Percentiles rank a stretch among this genome's conserved stretches.
Conservation (phyloP, 192 early-diverging fungal species). For the Coemansia sp. region DNA sequence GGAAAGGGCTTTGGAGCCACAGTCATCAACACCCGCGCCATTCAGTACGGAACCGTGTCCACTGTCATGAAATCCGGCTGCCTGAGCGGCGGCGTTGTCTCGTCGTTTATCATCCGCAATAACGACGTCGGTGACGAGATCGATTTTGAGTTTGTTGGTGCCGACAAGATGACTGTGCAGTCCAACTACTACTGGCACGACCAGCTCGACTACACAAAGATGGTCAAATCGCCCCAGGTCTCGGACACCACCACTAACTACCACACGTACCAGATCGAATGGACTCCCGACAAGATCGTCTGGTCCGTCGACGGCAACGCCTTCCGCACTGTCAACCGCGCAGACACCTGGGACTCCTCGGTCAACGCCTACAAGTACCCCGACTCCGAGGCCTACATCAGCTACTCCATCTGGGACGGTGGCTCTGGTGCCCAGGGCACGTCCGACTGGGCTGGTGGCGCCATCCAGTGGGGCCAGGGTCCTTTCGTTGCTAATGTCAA, state of each 20-base stretch:
- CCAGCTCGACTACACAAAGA: constrained; percentile 57
- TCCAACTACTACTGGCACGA: constrained; percentile 61
- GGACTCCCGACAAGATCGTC: constrained; percentile 55
- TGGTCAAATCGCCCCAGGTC: constrained; percentile 29
- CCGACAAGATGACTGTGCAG: constrained; percentile 54
- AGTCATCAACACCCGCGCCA: constrained; percentile 56
- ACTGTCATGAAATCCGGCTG: constrained; percentile 58
- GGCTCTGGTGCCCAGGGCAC: constrained; percentile 57
- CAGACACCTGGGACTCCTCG: constrained; percentile 49
- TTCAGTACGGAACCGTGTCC: constrained; percentile 60
- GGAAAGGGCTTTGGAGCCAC: constrained; percentile 60
- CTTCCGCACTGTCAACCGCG: constrained; percentile 52
- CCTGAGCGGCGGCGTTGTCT: constrained; percentile 55
- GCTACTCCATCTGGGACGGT: constrained; percentile 66
- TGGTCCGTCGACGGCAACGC: constrained; percentile 55
- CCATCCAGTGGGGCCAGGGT: constrained; percentile 56
- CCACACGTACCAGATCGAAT: constrained; percentile 59
- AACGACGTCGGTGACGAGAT: constrained; percentile 59
- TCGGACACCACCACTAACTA: constrained; percentile 55
- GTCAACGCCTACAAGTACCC: constrained; percentile 53
- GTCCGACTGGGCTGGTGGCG: constrained; percentile 59
- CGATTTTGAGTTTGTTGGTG: constrained; percentile 64
- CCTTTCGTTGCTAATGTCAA: constrained; percentile 56
- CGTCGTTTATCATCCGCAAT: constrained; percentile 61
- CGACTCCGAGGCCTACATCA: constrained; percentile 43